Percentiles rank a stretch among this genome's conserved stretches.
These are phyloP conservation scores for Boletus eberwhitei DNA, from an alignment of 768 basidiomycete species.

Conservation along the genomic window DNA sequence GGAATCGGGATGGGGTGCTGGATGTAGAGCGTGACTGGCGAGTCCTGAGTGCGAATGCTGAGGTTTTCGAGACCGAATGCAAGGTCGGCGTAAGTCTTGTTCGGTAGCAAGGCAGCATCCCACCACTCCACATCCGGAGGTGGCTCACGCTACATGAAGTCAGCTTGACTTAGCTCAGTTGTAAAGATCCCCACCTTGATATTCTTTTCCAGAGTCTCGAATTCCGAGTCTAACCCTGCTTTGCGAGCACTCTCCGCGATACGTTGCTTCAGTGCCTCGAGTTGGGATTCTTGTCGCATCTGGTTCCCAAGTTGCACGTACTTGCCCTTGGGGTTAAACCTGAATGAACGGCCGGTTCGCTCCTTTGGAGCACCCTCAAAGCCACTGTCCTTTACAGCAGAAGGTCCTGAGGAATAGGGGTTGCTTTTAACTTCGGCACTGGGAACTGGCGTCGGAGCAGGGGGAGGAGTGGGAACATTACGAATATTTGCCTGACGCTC, in stretches of 20 bases:
- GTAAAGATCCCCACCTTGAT: constrained; percentile 58
- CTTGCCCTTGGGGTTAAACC: constrained; percentile 92
- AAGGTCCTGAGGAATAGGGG: constrained; percentile 65
- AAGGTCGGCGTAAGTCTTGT: constrained; percentile 77
- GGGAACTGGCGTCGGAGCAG: constrained; percentile 35
- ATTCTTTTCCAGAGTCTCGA: constrained; percentile 85
- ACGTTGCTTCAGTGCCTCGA: constrained; percentile 88
- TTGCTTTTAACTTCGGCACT: constrained; percentile 52
- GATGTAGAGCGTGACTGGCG: constrained; percentile 85
- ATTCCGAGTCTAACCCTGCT: constrained; percentile 92
- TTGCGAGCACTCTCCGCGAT: constrained; percentile 92
- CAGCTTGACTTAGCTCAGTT: neutral
- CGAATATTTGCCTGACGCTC: constrained; percentile 66
- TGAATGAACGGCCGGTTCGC: constrained; percentile 64
- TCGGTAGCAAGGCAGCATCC: constrained; percentile 85
- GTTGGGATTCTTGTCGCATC: constrained; percentile 67
- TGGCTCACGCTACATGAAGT: constrained; percentile 58
- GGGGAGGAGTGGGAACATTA: constrained; percentile 63
- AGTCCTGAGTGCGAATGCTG: constrained; percentile 61
- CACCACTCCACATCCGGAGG: constrained; percentile 97
- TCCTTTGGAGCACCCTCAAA: constrained; percentile 77
- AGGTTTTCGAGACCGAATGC: constrained; percentile 51
- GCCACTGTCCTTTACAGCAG: constrained; percentile 51
- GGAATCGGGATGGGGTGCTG: constrained; percentile 98
- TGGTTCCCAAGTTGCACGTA: constrained; percentile 75